Conservation (phyloP, 805 yeast genomes). For the Candida broadrunensis region DNA sequence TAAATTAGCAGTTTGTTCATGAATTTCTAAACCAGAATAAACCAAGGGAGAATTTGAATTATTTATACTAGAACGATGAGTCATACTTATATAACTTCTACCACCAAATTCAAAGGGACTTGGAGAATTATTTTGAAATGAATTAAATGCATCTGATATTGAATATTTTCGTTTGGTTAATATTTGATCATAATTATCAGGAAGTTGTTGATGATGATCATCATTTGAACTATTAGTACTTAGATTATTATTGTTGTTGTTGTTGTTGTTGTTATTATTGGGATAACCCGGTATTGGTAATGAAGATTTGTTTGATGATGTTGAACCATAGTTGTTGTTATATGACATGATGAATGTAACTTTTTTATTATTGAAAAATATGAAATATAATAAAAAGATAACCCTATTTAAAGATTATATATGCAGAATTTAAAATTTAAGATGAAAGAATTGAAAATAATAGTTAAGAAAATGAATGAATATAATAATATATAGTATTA, state of each 20-base stretch:
- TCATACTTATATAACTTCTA: constrained; percentile 36
- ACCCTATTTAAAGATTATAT: too few species aligned
- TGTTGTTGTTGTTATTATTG: background rate
- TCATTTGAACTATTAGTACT: background rate
- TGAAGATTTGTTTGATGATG: background rate
- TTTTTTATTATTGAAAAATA: too few species aligned
- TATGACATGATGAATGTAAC: background rate
- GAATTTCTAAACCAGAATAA: constrained; percentile 47
- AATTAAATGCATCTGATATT: constrained; percentile 15
- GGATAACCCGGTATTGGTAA: background rate
- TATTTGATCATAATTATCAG: background rate
- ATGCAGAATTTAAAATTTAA: too few species aligned
- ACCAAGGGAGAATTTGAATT: constrained; percentile 38
- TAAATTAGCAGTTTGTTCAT: constrained; percentile 54
- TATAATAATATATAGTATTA: too few species aligned
- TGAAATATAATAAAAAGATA: too few species aligned
- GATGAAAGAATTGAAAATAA: too few species aligned
- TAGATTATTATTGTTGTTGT: background rate
- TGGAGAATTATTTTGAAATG: constrained; percentile 15
- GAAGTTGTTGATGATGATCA: background rate
- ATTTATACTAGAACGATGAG: constrained; percentile 22
- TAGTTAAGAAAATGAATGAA: too few species aligned
- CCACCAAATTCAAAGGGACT: constrained; percentile 39
- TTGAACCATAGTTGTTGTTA: background rate
- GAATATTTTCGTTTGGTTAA: constrained; percentile 10